Base-by-base conservation (phyloP, 352 stramenopile species). In the Globisporangium nunn region DNA sequence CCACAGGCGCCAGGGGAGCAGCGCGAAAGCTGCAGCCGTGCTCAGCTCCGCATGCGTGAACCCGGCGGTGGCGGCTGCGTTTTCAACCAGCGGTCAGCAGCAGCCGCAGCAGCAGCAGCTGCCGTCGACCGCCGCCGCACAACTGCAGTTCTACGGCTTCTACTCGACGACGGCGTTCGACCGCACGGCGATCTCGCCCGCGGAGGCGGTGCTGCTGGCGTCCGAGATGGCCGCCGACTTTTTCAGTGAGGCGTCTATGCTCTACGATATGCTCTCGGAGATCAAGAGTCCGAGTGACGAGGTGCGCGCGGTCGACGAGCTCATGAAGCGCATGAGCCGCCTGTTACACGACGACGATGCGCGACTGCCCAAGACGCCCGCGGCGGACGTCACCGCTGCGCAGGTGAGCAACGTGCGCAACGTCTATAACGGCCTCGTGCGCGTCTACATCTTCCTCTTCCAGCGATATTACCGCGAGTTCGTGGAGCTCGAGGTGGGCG, bases 191-290 rank as follows among this genome's bases (percentile, higher is more conserved):
- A 70, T 81, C n/a, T 71, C 75, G 28, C 62, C 67, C 7, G 59
- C 68, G 6, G 78, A 88, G 51, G 72, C 70, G 4, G 57, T 76
- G 35, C 65, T 63, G 17, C 66, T 84, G 30, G 70, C 71, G 2
- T 70, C 77, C 11, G 75, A 87, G 48, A 87, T 87, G 75, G 72
- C 70, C 1, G 70, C 70, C 5, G 78, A 88, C 50, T 82, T 88
- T 23, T 83, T 69, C 59, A 84, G 76, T 56, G 78, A 88, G 56
- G 58, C 70, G 14, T 80, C 66, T 17, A 82, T 79, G 58, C 67
- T 88, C 58, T 82, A 84, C 64, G 70, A 87, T 59, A 83, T 87
- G 74, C 66, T 82, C 33, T 88, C 76, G 48, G 78, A 87, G 28
- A 70, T 86, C 50, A 78, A 81, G 60, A 64, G 53, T 5, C 65